Conservation (phyloP, 768 basidiomycete genomes). For the Suillus sp. region DNA sequence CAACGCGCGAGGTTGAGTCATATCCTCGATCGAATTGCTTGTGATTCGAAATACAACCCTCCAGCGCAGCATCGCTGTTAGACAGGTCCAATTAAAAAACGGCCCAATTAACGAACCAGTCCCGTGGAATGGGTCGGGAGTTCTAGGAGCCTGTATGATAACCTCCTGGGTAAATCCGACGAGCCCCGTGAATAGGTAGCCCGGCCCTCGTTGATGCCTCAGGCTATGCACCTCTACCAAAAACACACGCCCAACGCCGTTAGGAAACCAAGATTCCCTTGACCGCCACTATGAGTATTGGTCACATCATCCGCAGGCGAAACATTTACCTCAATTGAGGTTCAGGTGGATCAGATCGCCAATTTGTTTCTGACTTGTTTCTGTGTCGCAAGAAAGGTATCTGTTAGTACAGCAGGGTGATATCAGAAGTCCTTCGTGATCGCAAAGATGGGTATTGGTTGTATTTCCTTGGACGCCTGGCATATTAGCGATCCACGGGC, state of each 20-base stretch:
- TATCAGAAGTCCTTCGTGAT: not conserved
- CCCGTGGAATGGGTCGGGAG: not conserved
- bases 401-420: not conserved
- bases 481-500: not conserved
- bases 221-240: not conserved
- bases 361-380: not conserved
- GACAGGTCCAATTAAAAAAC: not conserved
- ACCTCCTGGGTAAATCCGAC: not conserved
- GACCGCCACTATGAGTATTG: not conserved
- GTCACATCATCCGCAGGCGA: not conserved
- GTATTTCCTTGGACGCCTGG: not conserved
- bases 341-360: not conserved
- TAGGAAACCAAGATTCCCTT: not conserved
- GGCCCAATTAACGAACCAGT: not conserved
- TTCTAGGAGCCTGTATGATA: not conserved
- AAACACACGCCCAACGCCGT: not conserved
- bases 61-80: constrained; percentile 1
- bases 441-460: not conserved
- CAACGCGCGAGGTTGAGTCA: not conserved
- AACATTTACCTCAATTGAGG: not conserved
- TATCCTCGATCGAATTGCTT: not conserved
- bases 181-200: not conserved
- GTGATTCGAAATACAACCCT: not conserved
- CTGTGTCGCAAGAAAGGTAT: not conserved
- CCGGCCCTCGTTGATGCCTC: too few relatives aligned